Percentiles rank a stretch among this genome's conserved stretches.
Evolutionary conservation across 345 rosid species (phyloP).

Genomic region (Murraya koenigii): DNA sequence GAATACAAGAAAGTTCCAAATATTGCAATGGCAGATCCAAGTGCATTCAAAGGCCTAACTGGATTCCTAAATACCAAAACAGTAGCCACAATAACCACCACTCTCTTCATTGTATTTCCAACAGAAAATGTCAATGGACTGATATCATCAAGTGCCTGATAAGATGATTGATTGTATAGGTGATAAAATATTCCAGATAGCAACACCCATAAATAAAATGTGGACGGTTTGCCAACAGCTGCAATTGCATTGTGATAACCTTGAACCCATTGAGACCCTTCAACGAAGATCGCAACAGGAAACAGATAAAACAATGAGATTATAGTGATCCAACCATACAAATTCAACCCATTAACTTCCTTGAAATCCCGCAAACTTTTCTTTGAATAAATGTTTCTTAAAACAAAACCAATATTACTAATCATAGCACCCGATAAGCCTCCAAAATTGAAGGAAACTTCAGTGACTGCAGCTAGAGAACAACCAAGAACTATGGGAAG

Average conservation of each 20-base stretch:
- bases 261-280: conserved; percentile 87
- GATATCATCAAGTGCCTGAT: conserved; percentile 94
- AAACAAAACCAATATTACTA: conserved; percentile 88
- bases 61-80: conserved; percentile 90
- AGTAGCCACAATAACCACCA: conserved; percentile 88
- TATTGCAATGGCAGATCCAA: conserved; percentile 89
- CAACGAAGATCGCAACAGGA: conserved; percentile 82
- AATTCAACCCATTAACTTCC: conserved; percentile 85
- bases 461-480: conserved; percentile 92
- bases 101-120: conserved; percentile 94
- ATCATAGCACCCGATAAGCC: conserved; percentile 96
- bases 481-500: conserved; percentile 92
- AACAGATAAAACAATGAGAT: conserved; percentile 69
- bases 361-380: conserved; percentile 72
- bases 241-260: conserved; percentile 80
- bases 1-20: conserved; percentile 88
- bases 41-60: conserved; percentile 86
- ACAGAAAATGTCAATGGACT: conserved; percentile 90
- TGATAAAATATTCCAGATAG: conserved; percentile 87
- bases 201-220: conserved; percentile 88
- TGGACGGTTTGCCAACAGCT: conserved; percentile 57
- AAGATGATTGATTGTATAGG: conserved; percentile 87
- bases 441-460: conserved; percentile 79
- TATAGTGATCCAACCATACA: conserved; percentile 84
- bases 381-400: conserved; percentile 85